Evolutionary conservation across 192 early-diverging fungal genomes (phyloP), one percentile per base, ranked within the genome.

Genomic region (Podila epicladia): DNA sequence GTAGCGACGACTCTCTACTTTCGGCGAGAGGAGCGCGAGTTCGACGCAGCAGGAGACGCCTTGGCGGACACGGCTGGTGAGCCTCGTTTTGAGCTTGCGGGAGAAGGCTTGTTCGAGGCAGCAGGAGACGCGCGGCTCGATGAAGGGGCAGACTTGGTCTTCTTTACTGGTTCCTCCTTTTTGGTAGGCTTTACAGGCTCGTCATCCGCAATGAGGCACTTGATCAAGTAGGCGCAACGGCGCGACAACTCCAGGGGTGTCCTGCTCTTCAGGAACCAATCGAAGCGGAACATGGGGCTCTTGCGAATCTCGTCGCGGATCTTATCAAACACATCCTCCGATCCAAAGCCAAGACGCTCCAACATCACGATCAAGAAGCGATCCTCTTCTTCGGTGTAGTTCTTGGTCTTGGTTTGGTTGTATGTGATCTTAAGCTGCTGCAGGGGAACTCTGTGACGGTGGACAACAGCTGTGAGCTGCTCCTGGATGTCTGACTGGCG

Each of bases 231-330:
- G 53, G 93, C 91, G 78, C 95, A 97, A 17, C 97, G 90, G 29
- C 95, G 85, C 58, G 89, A 86, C 61, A 98, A 87, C 77, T 98
- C 96, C 61, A 91, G 85, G 5, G 95, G 83, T 33, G 96, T 97
- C 41, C 98, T 88, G 48, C 95, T 96, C 83, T 98, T 98, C 71
- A 99, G 90, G 85, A 97, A 99, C 97, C 97, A 99, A 74, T 99
- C 95, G 78, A 99, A 99, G 41, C 94, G 85, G 87, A 99, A 98
- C 41, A 97, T 62, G 5, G 94, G 90, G 26, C 91, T 91, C 69
- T 89, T 84, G 37, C 91, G 92, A 31, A 98, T 88, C 67, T 98
- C 96, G 59, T 92, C 89, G 29, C 96, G 87, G 74, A 99, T 96
- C 62, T 89, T 91, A 45, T 99, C 98, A 77, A 97, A 97, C 0